These are phyloP conservation scores for Candida endomychidarum DNA, from an alignment of 805 yeast genomes.

Conservation along the genomic window DNA sequence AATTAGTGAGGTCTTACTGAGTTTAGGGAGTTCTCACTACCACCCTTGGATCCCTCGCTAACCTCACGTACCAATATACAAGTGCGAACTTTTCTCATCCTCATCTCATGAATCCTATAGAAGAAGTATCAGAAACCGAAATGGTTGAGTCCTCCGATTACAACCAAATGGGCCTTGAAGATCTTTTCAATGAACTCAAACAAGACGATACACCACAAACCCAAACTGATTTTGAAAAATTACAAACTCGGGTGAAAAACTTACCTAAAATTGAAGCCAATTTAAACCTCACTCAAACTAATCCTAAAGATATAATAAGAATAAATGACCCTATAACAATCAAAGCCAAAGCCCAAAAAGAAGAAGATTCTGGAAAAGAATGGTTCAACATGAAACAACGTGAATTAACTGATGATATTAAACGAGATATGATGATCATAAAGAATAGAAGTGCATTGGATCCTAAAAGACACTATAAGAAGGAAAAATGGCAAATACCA, in stretches of 20 bases:
- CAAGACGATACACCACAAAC: constrained; percentile 18
- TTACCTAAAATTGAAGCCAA: constrained; percentile 42
- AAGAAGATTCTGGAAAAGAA: constrained; percentile 47
- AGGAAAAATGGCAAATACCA: constrained; percentile 75
- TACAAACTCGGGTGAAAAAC: constrained; percentile 34
- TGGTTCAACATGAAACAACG: constrained; percentile 85
- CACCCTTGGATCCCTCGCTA: no score
- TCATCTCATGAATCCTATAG: constrained; percentile 17
- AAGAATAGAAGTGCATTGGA: constrained; percentile 89
- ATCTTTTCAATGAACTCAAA: constrained; percentile 30
- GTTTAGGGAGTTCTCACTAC: no score
- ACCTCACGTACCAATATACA: no score
- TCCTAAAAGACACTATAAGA: constrained; percentile 93
- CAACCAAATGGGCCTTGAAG: constrained; percentile 19
- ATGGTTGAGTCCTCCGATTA: constrained; percentile 23
- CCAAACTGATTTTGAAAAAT: constrained; percentile 26
- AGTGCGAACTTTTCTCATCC: no score
- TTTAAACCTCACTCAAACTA: constrained; percentile 22
- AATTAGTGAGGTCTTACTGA: no score
- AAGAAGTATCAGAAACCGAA: constrained; percentile 28
- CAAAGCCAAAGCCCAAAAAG: constrained; percentile 17
- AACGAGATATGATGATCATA: constrained; percentile 74
- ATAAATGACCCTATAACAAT: constrained; percentile 49
- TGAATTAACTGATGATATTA: constrained; percentile 67
- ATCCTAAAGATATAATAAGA: constrained; percentile 23